These are phyloP conservation scores for Noccaea bulbosa DNA, from an alignment of 345 rosid genomes.

Conservation along the genomic window DNA sequence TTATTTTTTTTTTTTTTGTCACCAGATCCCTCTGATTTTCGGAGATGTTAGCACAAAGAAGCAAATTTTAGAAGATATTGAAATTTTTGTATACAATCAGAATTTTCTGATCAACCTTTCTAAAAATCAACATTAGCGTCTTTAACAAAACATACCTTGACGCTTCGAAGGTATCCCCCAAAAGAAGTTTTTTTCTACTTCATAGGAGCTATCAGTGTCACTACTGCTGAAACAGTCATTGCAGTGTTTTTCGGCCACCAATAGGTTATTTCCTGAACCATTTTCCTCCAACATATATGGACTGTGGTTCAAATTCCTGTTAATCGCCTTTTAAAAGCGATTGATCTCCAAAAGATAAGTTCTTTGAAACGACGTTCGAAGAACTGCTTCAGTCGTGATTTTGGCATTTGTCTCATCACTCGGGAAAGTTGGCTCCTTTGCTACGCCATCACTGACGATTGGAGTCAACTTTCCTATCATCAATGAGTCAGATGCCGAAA, in stretches of 20 bases:
- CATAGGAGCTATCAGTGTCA: slow-evolving; percentile 9
- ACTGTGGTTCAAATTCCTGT: slow-evolving; percentile 14
- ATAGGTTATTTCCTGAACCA: slow-evolving; percentile 12
- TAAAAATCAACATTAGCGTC: neutral
- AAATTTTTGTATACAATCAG: neutral
- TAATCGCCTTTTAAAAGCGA: neutral
- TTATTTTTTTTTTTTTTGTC: slow-evolving; percentile 48
- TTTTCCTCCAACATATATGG: neutral
- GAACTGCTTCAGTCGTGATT: neutral
- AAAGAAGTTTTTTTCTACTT: neutral
- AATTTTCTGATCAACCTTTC: neutral
- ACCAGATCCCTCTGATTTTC: slow-evolving; percentile 54
- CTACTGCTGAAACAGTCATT: neutral
- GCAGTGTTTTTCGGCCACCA: neutral
- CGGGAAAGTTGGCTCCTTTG: neutral
- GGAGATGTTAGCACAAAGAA: slow-evolving; percentile 46
- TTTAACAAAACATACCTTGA: slow-evolving; percentile 19
- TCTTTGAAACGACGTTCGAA: neutral
- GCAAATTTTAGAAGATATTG: slow-evolving; percentile 50
- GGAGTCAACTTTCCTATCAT: neutral
- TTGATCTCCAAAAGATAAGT: neutral
- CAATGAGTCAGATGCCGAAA: neutral
- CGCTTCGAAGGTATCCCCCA: neutral
- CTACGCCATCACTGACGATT: neutral
- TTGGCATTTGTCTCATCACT: neutral